Percentiles rank a stretch among this genome's conserved stretches.
These are phyloP conservation scores for Lagenidium giganteum DNA, from an alignment of 352 stramenopile species.

Conservation along the genomic window DNA sequence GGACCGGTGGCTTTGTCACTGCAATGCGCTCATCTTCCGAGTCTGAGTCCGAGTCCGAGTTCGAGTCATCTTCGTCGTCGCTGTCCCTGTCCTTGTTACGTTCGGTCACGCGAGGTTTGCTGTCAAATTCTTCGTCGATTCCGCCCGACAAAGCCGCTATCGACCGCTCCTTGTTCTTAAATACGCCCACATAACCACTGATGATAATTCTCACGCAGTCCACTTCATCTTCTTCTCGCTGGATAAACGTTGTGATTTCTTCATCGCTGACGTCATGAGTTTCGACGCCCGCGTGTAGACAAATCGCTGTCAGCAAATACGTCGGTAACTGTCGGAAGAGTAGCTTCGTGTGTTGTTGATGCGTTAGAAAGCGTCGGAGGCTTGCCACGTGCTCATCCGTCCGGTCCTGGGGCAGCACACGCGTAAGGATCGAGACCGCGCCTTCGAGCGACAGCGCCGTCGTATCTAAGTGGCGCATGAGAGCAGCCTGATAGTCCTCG, in stretches of 20 bases:
- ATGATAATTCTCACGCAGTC: conserved; percentile 29
- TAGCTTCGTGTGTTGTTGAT: conserved; percentile 18
- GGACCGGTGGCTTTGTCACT: too few relatives aligned
- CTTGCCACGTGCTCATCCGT: conserved; percentile 36
- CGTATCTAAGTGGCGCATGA: conserved; percentile 18
- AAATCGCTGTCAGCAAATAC: conserved; percentile 21
- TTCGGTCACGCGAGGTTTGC: too few relatives aligned
- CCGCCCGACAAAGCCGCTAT: too few relatives aligned
- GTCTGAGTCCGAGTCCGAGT: too few relatives aligned
- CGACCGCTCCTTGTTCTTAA: too few relatives aligned
- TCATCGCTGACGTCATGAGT: conserved; percentile 16
- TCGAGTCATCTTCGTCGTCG: too few relatives aligned
- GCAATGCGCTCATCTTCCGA: too few relatives aligned
- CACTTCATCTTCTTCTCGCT: conserved; percentile 26
- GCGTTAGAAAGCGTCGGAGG: conserved; percentile 24
- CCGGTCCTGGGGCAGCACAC: conserved; percentile 31
- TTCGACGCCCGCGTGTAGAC: conserved; percentile 27
- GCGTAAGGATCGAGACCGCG: conserved; percentile 18
- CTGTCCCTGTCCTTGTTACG: too few relatives aligned
- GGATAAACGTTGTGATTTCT: conserved; percentile 26
- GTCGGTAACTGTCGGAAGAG: conserved; percentile 37
- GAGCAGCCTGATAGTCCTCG: conserved; percentile 19
- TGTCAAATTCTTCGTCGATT: too few relatives aligned
- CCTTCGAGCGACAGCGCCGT: conserved; percentile 19
- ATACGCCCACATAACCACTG: conserved; percentile 36